Base-by-base conservation (phyloP, 306 rosid genomes). In the Spatholobus suberectus region DNA sequence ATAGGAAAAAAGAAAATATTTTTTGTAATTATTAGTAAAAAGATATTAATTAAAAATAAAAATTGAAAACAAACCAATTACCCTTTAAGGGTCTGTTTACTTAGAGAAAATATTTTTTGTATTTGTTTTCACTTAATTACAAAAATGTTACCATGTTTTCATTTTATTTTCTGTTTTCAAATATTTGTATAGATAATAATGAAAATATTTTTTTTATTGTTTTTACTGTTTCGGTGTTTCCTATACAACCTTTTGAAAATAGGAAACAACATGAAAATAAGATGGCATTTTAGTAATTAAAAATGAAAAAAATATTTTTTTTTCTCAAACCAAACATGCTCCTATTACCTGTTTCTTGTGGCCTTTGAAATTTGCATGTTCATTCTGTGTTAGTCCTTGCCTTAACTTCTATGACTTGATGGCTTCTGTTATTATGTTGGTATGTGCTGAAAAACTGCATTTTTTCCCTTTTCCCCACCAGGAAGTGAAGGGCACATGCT, bases 401-500 rank as follows among this genome's bases (percentile, higher is more conserved):
- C 76, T 44, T 79, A 32, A 68, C 41, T 29, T 75, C 38, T 49
- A 58, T 76, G 47, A 41, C 40, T 43, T 58, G n/a, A 20, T 77
- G 47, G 58, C 40, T 77, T 55, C 70, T 70, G 77, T 29, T 29
- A 35, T 35, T 61, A 67, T 27, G 59, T 72, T 67, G 52, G 24
- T 57, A 51, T 58, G 11, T 73, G 70, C 80, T 84, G 52, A 83
- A 83, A 73, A 21, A 43, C 47, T 52, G 34, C 76, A n/a, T 58
- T 35, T 58, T 35, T 66, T 10, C 37, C 63, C 74, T 84, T 67
- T 70, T 77, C 40, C 70, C 29, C 69, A 32, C 65, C 95, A 94
- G 98, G 99, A 80, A 96, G 99, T 82, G 99, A 96, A 88, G 98
- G 99, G 21, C 95, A 88, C 77, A 87, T 86, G 95, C 89, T 94